phyloP scores from a whole-genome alignment of 495 filamentous ascomycete species.

The Neurospora sp. region DNA sequence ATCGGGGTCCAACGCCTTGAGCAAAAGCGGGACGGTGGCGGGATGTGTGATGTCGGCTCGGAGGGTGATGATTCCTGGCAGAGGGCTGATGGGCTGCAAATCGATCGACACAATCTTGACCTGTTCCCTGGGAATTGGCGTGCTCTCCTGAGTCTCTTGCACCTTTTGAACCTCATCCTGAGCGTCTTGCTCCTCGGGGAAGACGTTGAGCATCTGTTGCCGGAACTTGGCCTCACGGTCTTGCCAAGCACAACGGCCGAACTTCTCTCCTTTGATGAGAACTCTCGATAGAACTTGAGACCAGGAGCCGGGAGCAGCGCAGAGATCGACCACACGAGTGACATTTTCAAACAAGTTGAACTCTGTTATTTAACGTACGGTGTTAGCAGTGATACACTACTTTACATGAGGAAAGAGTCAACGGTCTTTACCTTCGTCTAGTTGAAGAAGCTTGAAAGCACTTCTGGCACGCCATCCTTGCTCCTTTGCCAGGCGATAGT shows the following conservation, averaged over 20 bases:
- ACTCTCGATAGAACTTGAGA: conserved; percentile 90
- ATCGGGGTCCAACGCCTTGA: conserved; percentile 73
- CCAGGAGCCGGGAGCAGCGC: conserved; percentile 94
- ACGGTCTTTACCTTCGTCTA: conserved; percentile 57
- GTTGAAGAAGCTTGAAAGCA: conserved; percentile 92
- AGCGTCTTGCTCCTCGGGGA: conserved; percentile 18
- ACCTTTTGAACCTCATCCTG: conserved; percentile 8
- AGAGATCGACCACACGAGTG: conserved; percentile 91
- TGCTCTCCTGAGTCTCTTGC: not conserved
- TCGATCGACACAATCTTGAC: conserved; percentile 95
- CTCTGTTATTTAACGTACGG: conserved; percentile 32
- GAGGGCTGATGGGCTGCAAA: conserved; percentile 85
- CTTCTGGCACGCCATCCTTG: conserved; percentile 95
- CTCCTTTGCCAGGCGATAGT: conserved; percentile 95
- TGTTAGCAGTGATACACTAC: not conserved
- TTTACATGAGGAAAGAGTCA: not conserved
- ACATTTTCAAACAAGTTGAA: conserved; percentile 86
- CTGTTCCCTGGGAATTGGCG: conserved; percentile 44
- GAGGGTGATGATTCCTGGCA: conserved; percentile 83
- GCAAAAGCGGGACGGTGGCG: conserved; percentile 78
- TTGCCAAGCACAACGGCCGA: conserved; percentile 74
- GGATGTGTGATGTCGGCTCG: conserved; percentile 96
- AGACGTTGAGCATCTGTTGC: conserved; percentile 42
- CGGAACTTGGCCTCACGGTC: conserved; percentile 59
- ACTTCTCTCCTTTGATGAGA: conserved; percentile 83